Evolutionary conservation across 805 yeast genomes (phyloP).

Genomic region (Hanseniaspora guilliermondii): DNA sequence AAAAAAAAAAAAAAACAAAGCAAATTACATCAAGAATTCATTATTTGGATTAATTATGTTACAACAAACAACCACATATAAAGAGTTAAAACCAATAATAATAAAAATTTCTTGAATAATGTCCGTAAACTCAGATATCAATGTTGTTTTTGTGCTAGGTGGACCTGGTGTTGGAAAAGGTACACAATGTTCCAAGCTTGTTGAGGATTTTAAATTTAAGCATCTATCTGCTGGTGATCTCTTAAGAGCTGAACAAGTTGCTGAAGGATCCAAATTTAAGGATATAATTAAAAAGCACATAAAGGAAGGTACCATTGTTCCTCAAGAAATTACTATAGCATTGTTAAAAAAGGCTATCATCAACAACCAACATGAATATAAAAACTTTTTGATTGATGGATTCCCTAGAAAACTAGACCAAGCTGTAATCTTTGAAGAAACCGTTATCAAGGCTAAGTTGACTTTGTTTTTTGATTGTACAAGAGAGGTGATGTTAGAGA

Average conservation of each 20-base stretch:
- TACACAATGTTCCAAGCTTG: constrained; percentile 83
- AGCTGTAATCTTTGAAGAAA: constrained; percentile 80
- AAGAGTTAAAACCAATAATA: constrained; percentile 33
- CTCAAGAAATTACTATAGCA: constrained; percentile 80
- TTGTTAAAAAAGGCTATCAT: constrained; percentile 68
- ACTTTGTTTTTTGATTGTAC: constrained; percentile 73
- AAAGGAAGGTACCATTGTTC: constrained; percentile 82
- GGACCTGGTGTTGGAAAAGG: constrained; percentile 99
- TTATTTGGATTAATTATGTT: too few species aligned
- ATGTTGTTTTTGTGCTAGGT: constrained; percentile 82
- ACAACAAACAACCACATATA: constrained; percentile 33
- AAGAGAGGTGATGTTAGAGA: constrained; percentile 65
- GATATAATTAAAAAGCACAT: constrained; percentile 72
- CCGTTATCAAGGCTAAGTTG: constrained; percentile 56
- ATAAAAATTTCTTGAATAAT: constrained; percentile 15
- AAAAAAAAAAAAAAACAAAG: constrained; percentile 35
- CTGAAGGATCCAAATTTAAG: constrained; percentile 74
- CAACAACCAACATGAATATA: constrained; percentile 40
- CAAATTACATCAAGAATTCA: too few species aligned
- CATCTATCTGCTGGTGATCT: constrained; percentile 96
- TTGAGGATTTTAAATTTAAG: constrained; percentile 64
- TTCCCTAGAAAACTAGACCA: constrained; percentile 98
- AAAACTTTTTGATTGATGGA: constrained; percentile 76
- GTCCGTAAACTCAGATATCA: constrained; percentile 45
- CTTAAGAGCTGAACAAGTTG: constrained; percentile 78